Evolutionary conservation across 495 filamentous ascomycete genomes (phyloP).

Genomic region (Clavariopsis aquatica): DNA sequence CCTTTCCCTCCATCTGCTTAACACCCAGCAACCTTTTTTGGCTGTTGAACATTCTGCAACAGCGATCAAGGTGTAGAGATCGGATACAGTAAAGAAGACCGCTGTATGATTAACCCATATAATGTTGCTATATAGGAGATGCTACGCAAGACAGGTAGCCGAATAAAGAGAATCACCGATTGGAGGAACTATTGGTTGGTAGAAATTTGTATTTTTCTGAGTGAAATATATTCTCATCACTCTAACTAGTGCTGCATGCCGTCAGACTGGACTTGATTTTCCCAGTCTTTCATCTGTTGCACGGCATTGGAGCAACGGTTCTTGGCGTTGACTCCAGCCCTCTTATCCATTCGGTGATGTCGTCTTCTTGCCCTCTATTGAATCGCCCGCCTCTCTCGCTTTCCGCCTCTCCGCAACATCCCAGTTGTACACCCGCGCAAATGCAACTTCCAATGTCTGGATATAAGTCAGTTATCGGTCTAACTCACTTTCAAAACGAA

Average conservation of each 20-base stretch:
- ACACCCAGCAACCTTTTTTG: too few relatives aligned
- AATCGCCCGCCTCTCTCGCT: conserved; percentile 56
- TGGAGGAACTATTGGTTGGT: not conserved
- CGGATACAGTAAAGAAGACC: too few relatives aligned
- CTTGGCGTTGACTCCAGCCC: not conserved
- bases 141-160: too few relatives aligned
- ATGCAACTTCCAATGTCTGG: conserved; percentile 94
- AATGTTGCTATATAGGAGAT: too few relatives aligned
- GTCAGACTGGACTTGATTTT: not conserved
- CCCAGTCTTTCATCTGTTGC: not conserved
- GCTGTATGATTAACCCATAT: too few relatives aligned
- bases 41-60: too few relatives aligned
- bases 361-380: conserved; percentile 30
- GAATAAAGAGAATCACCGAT: too few relatives aligned
- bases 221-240: not conserved
- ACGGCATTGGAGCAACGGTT: too few relatives aligned
- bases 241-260: not conserved
- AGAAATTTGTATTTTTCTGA: not conserved
- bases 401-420: conserved; percentile 92
- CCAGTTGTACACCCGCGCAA: conserved; percentile 98
- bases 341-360: conserved; percentile 22
- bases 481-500: not conserved
- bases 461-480: conserved; percentile 8
- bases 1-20: too few relatives aligned
- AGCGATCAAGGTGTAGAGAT: too few relatives aligned